phyloP scores from a whole-genome alignment of 306 rosid species.

The Cajanus cajan region DNA sequence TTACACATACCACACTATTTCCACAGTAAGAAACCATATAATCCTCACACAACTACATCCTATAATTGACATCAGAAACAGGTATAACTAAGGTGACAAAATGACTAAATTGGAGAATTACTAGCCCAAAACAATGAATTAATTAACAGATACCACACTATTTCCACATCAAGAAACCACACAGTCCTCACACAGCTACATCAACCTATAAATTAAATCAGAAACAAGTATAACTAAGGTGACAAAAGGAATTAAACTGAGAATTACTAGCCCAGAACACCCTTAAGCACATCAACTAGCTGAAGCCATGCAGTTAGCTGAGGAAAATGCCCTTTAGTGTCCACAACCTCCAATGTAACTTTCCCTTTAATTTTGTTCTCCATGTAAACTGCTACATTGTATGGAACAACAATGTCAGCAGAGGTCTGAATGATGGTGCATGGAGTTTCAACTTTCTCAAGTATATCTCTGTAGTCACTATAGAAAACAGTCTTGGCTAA shows the following conservation, averaged over 20 bases:
- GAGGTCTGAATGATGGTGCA: conserved; percentile 71
- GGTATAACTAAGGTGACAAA: conserved; percentile 7
- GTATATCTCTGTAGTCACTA: conserved; percentile 59
- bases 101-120: neutral
- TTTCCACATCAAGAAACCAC: conserved; percentile 8
- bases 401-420: conserved; percentile 59
- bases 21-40: conserved; percentile 4
- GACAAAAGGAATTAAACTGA: conserved; percentile 16
- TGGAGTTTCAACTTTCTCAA: conserved; percentile 68
- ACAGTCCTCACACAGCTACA: neutral
- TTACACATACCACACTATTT: conserved; percentile 3
- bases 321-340: conserved; percentile 70
- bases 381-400: conserved; percentile 60
- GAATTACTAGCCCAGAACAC: conserved; percentile 36
- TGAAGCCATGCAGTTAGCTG: conserved; percentile 69
- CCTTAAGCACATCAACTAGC: conserved; percentile 62
- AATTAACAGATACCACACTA: neutral
- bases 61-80: neutral
- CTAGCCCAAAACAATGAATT: conserved; percentile 37
- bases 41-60: neutral
- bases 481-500: conserved; percentile 69
- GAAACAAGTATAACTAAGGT: neutral
- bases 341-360: conserved; percentile 53
- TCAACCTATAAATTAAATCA: conserved; percentile 11
- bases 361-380: conserved; percentile 64